phyloP scores from a whole-genome alignment of 805 yeast species.

The Candida coquimbonensis region DNA sequence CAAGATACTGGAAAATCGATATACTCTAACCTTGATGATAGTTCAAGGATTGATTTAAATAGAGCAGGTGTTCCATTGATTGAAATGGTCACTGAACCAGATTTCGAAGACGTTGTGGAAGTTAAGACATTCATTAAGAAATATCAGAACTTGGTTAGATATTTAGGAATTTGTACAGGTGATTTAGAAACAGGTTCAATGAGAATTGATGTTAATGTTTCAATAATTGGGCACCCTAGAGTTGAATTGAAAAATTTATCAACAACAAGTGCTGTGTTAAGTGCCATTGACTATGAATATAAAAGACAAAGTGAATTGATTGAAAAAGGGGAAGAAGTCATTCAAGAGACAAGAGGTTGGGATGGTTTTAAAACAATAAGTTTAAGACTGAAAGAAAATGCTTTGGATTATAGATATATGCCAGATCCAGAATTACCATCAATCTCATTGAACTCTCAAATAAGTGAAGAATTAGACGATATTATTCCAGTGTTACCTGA shows the following conservation, averaged over 20 bases:
- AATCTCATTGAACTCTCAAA: conserved; percentile 37
- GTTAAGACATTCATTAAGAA: conserved; percentile 77
- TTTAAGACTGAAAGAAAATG: conserved; percentile 70
- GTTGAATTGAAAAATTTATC: conserved; percentile 89
- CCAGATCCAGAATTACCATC: conserved; percentile 88
- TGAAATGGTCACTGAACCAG: conserved; percentile 90
- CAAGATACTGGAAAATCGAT: conserved; percentile 89
- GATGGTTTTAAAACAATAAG: conserved; percentile 64
- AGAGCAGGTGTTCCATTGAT: conserved; percentile 81
- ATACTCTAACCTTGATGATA: conserved; percentile 28
- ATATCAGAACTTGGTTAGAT: conserved; percentile 64
- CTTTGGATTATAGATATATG: conserved; percentile 85
- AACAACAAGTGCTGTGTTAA: conserved; percentile 69
- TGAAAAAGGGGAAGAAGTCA: conserved; percentile 28
- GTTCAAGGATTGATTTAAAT: conserved; percentile 64
- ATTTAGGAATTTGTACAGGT: conserved; percentile 72
- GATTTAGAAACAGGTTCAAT: conserved; percentile 93
- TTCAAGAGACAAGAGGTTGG: conserved; percentile 86
- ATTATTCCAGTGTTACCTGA: conserved; percentile 60
- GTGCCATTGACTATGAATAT: conserved; percentile 71
- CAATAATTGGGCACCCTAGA: conserved; percentile 62
- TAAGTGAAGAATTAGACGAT: conserved; percentile 34
- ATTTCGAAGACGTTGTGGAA: conserved; percentile 58
- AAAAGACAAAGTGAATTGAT: conserved; percentile 55
- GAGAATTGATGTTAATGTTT: conserved; percentile 91